phyloP scores from a whole-genome alignment of 2,329 filamentous ascomycete species.

The Exophiala oligosperma region DNA sequence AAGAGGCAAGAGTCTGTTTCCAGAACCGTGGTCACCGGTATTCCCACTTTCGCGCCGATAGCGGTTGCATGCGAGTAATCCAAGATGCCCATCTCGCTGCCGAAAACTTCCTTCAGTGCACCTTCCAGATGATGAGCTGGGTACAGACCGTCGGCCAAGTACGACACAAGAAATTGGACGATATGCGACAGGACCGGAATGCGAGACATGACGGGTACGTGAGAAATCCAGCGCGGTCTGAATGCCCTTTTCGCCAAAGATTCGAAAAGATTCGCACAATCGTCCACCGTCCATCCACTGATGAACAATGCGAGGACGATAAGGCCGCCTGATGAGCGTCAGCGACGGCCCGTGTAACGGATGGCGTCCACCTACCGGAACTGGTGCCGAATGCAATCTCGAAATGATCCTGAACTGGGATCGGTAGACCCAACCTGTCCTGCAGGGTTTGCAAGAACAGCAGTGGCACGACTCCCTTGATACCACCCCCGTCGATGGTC shows the following conservation, averaged over 20 bases:
- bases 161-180: conserved; percentile 8
- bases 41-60: background rate
- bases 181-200: conserved; percentile 18
- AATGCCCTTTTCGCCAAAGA: conserved; percentile 25
- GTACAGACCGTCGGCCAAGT: conserved; percentile 25
- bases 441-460: conserved; percentile 10
- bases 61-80: conserved; percentile 24
- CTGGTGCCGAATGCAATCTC: conserved; percentile 14
- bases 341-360: background rate
- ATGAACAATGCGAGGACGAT: conserved; percentile 23
- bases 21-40: conserved; percentile 25
- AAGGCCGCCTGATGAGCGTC: conserved; percentile 22
- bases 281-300: conserved; percentile 19
- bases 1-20: conserved; percentile 21
- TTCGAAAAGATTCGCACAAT: conserved; percentile 23
- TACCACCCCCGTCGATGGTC: conserved; percentile 31
- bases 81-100: conserved; percentile 22
- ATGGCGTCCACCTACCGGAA: conserved; percentile 16
- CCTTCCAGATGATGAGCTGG: conserved; percentile 22
- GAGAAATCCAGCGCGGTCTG: conserved; percentile 14
- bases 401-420: conserved; percentile 17
- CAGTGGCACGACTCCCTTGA: conserved; percentile 28
- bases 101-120: conserved; percentile 25
- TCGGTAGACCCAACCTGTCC: conserved; percentile 11
- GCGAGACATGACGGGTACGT: conserved; percentile 4